A percentile compares a stretch with the other conserved stretches of the same genome.
phyloP scores from a whole-genome alignment of 2,329 filamentous ascomycete genomes.

The Fusarium sp. region DNA sequence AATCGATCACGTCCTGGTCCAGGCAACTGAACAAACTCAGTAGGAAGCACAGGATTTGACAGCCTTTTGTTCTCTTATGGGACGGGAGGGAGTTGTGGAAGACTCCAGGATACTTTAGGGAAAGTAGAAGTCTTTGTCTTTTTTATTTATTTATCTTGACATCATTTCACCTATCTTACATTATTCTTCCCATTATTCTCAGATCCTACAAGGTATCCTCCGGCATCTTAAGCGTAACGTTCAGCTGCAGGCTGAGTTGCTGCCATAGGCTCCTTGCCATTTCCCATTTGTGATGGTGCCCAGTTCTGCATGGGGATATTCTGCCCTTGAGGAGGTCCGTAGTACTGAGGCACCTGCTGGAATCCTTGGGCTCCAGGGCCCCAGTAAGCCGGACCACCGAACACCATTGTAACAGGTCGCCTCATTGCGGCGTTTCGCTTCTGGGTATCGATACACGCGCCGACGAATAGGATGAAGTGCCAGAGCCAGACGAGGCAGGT shows the following conservation, averaged over 20 bases:
- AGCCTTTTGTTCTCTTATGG: too few species aligned
- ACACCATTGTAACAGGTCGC: slow-evolving; percentile 41
- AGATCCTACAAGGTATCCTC: neutral
- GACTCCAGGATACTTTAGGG: neutral
- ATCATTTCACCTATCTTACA: neutral
- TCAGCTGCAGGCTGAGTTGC: neutral
- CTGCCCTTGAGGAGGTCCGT: slow-evolving; percentile 23
- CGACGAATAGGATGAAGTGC: slow-evolving; percentile 52
- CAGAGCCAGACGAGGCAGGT: slow-evolving; percentile 41
- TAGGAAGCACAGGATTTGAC: neutral
- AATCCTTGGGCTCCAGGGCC: slow-evolving; percentile 43
- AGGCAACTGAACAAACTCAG: accelerated
- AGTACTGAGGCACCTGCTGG: slow-evolving; percentile 42
- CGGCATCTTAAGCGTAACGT: slow-evolving; percentile 9
- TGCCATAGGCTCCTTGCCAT: slow-evolving; percentile 14
- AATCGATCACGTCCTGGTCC: neutral
- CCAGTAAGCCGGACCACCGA: slow-evolving; percentile 43
- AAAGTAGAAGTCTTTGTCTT: neutral
- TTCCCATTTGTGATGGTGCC: slow-evolving; percentile 4
- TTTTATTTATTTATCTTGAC: neutral
- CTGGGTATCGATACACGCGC: slow-evolving; percentile 52
- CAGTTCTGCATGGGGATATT: slow-evolving; percentile 35
- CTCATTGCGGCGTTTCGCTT: slow-evolving; percentile 41
- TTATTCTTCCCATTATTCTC: neutral
- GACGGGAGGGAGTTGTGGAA: neutral